These are phyloP conservation scores for Sicyos edulis DNA, from an alignment of 306 rosid genomes.

Conservation along the genomic window DNA sequence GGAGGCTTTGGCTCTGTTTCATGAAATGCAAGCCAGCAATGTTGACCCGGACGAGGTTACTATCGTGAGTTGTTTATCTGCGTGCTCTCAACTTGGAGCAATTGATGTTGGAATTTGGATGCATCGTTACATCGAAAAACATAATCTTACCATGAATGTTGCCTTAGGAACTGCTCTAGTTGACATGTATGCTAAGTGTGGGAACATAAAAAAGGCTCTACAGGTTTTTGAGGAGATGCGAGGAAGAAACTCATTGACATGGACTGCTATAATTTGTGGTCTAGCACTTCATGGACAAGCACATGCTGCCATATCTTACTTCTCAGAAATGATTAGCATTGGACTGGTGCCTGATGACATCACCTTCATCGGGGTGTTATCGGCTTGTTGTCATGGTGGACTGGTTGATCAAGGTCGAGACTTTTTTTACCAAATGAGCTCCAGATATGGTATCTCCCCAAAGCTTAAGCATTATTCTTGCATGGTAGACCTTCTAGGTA, in stretches of 20 bases:
- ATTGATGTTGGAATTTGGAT: constrained; percentile 78
- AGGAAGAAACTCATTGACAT: constrained; percentile 61
- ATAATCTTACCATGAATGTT: constrained; percentile 40
- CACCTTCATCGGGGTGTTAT: constrained; percentile 71
- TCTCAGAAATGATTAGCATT: constrained; percentile 48
- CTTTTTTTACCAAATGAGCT: constrained; percentile 55
- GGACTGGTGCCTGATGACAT: constrained; percentile 74
- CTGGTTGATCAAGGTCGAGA: constrained; percentile 65
- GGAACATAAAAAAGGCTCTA: constrained; percentile 61
- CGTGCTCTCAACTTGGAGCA: constrained; percentile 81
- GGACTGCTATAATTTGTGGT: constrained; percentile 81
- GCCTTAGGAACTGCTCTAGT: constrained; percentile 70
- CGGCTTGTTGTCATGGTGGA: constrained; percentile 89
- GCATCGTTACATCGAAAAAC: constrained; percentile 56
- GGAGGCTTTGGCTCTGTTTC: constrained; percentile 70
- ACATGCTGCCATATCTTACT: constrained; percentile 48
- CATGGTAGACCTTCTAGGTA: constrained; percentile 82
- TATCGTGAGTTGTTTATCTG: constrained; percentile 58
- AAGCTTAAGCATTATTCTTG: constrained; percentile 65
- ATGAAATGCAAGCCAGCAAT: constrained; percentile 62
- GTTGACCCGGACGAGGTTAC: constrained; percentile 64
- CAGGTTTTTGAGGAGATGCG: constrained; percentile 60
- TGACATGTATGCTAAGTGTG: constrained; percentile 84
- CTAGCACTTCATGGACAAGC: constrained; percentile 68
- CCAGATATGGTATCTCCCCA: constrained; percentile 39